Conservation (phyloP, 1,284 basidiomycete genomes). For the Jaminaea rosea region DNA sequence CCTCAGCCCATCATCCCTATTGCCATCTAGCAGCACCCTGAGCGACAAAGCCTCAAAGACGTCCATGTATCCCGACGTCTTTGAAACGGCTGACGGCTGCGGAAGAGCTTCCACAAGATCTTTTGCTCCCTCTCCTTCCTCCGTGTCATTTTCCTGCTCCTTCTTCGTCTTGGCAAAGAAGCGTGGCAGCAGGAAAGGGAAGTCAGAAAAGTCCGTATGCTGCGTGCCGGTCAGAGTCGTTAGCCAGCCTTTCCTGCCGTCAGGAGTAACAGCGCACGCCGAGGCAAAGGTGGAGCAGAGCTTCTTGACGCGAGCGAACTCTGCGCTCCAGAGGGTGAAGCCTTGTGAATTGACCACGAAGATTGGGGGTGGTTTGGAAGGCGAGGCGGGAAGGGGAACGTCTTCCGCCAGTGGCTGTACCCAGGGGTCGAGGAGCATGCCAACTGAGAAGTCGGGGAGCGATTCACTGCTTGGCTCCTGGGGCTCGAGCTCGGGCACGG, state of each 20-base stretch:
- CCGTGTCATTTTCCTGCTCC: neutral
- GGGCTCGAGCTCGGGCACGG: slow-evolving; percentile 13
- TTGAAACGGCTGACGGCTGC: no score
- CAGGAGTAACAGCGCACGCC: neutral
- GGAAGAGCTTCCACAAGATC: no score
- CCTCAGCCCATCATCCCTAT: no score
- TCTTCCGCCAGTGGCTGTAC: neutral
- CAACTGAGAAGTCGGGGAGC: slow-evolving; percentile 18
- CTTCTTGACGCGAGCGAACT: neutral
- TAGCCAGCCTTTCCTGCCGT: slow-evolving; percentile 18
- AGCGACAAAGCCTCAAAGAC: no score
- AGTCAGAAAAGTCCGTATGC: slow-evolving; percentile 34
- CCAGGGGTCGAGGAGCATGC: slow-evolving; percentile 29
- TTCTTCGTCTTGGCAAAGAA: slow-evolving; percentile 1
- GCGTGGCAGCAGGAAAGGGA: slow-evolving; percentile 27
- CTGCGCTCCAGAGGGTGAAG: neutral
- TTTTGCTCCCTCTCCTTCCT: neutral
- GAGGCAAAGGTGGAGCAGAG: neutral
- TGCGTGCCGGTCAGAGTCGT: slow-evolving; percentile 18
- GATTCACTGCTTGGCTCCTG: slow-evolving; percentile 14
- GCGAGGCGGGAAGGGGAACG: neutral
- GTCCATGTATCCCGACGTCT: no score
- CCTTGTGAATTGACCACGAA: neutral
- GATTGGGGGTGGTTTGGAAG: neutral
- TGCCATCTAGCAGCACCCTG: no score